These are phyloP conservation scores for Entomortierella lignicola DNA, from an alignment of 192 early-diverging fungal genomes.

Conservation along the genomic window DNA sequence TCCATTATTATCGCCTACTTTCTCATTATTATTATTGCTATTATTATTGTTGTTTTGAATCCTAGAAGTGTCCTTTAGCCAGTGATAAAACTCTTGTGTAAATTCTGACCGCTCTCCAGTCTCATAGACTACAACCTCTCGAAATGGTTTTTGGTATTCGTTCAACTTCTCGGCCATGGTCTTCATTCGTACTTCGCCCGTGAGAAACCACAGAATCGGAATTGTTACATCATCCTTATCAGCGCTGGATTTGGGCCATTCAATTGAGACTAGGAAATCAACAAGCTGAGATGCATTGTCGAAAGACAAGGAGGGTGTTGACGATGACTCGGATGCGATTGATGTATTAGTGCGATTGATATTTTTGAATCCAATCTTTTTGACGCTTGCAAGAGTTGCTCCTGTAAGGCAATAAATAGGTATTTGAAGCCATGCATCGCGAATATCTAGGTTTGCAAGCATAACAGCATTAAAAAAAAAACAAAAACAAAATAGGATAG, in stretches of 20 bases:
- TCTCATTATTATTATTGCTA: too few species aligned
- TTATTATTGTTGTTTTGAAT: neutral
- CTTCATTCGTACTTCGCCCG: constrained; percentile 37
- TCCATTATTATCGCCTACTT: neutral
- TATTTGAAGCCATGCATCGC: constrained; percentile 30
- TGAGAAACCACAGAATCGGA: constrained; percentile 40
- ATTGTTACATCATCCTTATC: neutral
- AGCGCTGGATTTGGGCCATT: constrained; percentile 10
- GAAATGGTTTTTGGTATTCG: constrained; percentile 14
- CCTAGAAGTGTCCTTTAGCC: neutral
- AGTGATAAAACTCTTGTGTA: constrained; percentile 2
- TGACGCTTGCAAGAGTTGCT: constrained; percentile 21
- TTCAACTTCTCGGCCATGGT: constrained; percentile 26
- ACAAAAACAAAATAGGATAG: neutral
- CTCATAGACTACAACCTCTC: constrained; percentile 36
- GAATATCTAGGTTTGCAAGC: constrained; percentile 4
- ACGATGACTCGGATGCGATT: neutral
- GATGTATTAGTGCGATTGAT: constrained; percentile 7
- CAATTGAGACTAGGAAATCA: constrained; percentile 25
- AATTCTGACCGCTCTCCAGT: constrained; percentile 27
- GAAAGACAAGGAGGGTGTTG: neutral
- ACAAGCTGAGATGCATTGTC: constrained; percentile 23
- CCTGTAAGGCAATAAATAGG: constrained; percentile 42
- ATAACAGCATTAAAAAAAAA: neutral
- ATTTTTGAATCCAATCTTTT: constrained; percentile 23